Evolutionary conservation across 495 filamentous ascomycete species (phyloP).

Genomic region (Rusavskia elegans): DNA sequence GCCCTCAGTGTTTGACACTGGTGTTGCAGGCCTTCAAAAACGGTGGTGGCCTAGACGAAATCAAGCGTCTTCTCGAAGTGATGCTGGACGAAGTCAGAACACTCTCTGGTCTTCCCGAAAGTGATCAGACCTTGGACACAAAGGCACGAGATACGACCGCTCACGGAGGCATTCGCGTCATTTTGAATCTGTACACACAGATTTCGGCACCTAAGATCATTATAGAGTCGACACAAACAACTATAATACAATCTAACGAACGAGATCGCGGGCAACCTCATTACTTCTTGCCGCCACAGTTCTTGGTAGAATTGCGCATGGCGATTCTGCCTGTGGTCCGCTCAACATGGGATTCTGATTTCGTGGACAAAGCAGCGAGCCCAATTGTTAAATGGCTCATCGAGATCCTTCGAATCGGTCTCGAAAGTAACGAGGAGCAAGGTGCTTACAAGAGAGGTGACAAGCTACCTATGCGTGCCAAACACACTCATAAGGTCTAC

Average conservation of each 20-base stretch:
- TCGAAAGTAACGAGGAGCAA: slow-evolving; percentile 59
- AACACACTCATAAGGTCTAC: slow-evolving; percentile 24
- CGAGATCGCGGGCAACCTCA: slow-evolving; percentile 43
- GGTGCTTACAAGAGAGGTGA: slow-evolving; percentile 46
- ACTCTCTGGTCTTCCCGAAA: slow-evolving; percentile 23
- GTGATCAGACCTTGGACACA: slow-evolving; percentile 24
- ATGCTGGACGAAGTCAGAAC: slow-evolving; percentile 53
- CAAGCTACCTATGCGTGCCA: slow-evolving; percentile 25
- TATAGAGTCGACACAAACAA: slow-evolving; percentile 52
- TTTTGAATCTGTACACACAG: slow-evolving; percentile 64
- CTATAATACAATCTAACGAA: slow-evolving; percentile 39
- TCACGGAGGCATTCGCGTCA: slow-evolving; percentile 62
- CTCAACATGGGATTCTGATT: slow-evolving; percentile 65
- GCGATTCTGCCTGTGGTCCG: slow-evolving; percentile 64
- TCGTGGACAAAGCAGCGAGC: slow-evolving; percentile 63
- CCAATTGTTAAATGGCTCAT: slow-evolving; percentile 64
- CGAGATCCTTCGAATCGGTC: slow-evolving; percentile 65
- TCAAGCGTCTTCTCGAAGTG: slow-evolving; percentile 57
- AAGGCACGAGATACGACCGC: slow-evolving; percentile 35
- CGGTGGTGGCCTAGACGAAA: slow-evolving; percentile 51
- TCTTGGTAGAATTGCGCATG: slow-evolving; percentile 76
- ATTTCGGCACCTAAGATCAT: slow-evolving; percentile 64
- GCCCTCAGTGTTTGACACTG: slow-evolving; percentile 55
- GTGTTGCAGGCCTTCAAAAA: slow-evolving; percentile 78
- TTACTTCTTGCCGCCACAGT: slow-evolving; percentile 55